Evolutionary conservation across 768 basidiomycete genomes (phyloP).

Genomic region (Rhizopogon roseolus): DNA sequence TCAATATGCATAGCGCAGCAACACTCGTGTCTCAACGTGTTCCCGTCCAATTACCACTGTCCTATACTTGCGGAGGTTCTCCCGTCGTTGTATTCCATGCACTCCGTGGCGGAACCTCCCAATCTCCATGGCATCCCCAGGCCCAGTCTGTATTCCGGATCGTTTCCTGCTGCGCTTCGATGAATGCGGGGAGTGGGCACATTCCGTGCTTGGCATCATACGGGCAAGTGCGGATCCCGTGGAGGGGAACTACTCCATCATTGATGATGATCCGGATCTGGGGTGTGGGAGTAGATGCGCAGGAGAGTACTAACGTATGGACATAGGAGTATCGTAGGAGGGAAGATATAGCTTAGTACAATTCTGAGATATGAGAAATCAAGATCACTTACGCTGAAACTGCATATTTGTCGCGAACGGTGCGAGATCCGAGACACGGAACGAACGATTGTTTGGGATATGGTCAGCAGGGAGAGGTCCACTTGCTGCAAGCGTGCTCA

Average conservation of each 20-base stretch:
- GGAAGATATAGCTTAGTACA: neutral
- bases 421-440: conserved; percentile 70
- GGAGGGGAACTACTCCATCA: conserved; percentile 81
- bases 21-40: neutral
- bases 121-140: conserved; percentile 73
- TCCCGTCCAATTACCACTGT: neutral
- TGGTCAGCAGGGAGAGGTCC: conserved; percentile 77
- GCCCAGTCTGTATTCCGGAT: conserved; percentile 67
- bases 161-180: conserved; percentile 61
- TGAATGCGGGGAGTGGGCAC: conserved; percentile 71
- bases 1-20: neutral
- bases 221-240: conserved; percentile 70
- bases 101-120: conserved; percentile 61
- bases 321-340: neutral
- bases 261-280: conserved; percentile 86
- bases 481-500: conserved; percentile 64
- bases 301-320: conserved; percentile 51
- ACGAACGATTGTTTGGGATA: conserved; percentile 59
- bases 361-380: neutral
- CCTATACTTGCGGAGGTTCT: neutral
- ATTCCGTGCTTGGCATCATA: conserved; percentile 52
- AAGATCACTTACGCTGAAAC: conserved; percentile 65
- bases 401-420: conserved; percentile 89
- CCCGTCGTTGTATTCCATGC: conserved; percentile 44
- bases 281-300: conserved; percentile 38